Evolutionary conservation across 495 filamentous ascomycete species (phyloP).

Genomic region (Elasticomyces elasticus): DNA sequence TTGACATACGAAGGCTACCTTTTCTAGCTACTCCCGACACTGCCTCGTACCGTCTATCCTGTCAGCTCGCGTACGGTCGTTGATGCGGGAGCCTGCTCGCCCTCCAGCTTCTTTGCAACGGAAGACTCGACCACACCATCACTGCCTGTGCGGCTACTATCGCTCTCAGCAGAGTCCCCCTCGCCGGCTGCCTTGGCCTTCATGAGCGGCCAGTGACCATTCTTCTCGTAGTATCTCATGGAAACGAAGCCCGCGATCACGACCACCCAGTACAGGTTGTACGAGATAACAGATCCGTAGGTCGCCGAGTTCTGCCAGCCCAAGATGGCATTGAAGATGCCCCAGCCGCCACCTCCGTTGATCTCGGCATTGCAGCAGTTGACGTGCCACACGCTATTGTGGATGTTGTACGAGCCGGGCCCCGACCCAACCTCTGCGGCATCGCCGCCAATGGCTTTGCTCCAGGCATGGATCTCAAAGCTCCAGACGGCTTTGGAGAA

Average conservation of each 20-base stretch:
- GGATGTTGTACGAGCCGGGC: conserved; percentile 80
- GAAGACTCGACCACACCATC: neutral
- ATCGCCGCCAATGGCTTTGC: conserved; percentile 58
- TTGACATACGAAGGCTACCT: no score
- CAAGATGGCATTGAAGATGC: conserved; percentile 72
- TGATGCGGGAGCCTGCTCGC: neutral
- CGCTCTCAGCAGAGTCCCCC: neutral
- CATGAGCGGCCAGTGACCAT: conserved; percentile 55
- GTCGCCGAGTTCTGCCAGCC: conserved; percentile 89
- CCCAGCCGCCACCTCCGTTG: conserved; percentile 75
- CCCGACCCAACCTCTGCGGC: conserved; percentile 64
- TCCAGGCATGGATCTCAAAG: conserved; percentile 56
- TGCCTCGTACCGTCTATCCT: neutral
- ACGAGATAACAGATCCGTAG: conserved; percentile 71
- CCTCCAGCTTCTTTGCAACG: neutral
- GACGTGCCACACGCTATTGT: conserved; percentile 79
- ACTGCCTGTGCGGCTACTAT: neutral
- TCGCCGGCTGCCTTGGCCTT: conserved; percentile 23
- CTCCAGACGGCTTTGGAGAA: conserved; percentile 69
- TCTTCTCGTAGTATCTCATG: conserved; percentile 59
- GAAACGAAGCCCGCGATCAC: conserved; percentile 51
- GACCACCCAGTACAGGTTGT: conserved; percentile 78
- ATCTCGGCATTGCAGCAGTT: conserved; percentile 72
- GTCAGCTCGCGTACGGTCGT: neutral
- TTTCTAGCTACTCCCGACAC: no score